A percentile compares a stretch with the other conserved stretches of the same genome.
These are phyloP conservation scores for Tarenaya hassleriana DNA, from an alignment of 345 rosid genomes.

Conservation along the genomic window DNA sequence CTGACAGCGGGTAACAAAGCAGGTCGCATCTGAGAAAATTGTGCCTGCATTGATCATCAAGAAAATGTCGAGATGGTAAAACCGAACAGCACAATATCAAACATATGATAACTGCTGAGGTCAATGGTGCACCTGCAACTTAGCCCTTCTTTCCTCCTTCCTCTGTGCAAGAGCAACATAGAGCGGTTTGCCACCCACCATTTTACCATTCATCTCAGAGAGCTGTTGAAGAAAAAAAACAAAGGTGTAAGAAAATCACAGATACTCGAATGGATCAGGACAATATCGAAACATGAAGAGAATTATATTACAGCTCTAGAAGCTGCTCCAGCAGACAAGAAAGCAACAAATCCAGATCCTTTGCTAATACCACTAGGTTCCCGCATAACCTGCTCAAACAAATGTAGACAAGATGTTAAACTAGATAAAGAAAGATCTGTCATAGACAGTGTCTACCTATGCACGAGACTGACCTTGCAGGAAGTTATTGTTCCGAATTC, in stretches of 20 bases:
- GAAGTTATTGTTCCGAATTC: conserved; percentile 80
- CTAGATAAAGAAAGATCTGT: background rate
- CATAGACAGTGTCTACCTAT: background rate
- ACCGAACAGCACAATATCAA: background rate
- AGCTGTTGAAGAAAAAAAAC: conserved; percentile 14
- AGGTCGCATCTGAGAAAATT: conserved; percentile 87
- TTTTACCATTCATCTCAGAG: conserved; percentile 87
- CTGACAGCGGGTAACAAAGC: conserved; percentile 57
- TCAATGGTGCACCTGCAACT: conserved; percentile 60
- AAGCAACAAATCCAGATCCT: conserved; percentile 47
- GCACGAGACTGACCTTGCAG: conserved; percentile 59
- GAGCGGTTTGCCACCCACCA: conserved; percentile 80
- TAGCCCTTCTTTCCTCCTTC: conserved; percentile 91
- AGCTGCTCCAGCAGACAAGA: conserved; percentile 81
- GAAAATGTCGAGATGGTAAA: background rate
- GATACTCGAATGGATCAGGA: background rate
- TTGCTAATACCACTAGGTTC: conserved; percentile 70
- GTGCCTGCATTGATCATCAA: conserved; percentile 48
- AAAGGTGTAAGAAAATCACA: background rate
- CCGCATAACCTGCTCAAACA: conserved; percentile 49
- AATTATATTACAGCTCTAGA: conserved; percentile 53
- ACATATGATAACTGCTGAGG: background rate
- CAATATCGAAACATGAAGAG: background rate
- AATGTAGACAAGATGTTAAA: background rate
- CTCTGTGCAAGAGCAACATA: conserved; percentile 94